Base-by-base conservation (phyloP, 768 basidiomycete genomes). In the Boletus patriciae region DNA sequence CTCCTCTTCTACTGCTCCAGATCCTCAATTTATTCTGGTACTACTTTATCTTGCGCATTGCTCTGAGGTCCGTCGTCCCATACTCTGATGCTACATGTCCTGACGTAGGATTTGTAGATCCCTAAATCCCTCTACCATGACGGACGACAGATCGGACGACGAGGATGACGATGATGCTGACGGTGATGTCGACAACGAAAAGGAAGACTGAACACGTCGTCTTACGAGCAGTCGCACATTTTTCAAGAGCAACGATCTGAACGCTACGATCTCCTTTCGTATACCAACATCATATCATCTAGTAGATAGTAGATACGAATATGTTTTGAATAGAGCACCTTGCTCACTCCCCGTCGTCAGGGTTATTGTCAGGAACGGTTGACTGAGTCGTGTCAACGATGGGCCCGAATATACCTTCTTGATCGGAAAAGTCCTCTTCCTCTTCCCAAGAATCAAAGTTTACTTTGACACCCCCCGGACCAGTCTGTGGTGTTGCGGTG, bases 21-120 rank as follows among this genome's bases (percentile, higher is more conserved):
- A 62, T 83, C 40, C 78, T 99, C 64, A 98, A 98, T 68, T 57
- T 96, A 25, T 97, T 97, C 78, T 98, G 95, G 95, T 96, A 91
- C 71, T 85, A 78, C 73, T 77, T 94, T 27, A 94, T 98, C 70
- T 72, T 82, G 69, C 85, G 92, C 52, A 88, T 96, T 50, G 77
- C 88, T 16, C 71, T 80, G 47, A 80, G 89, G 92, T 93, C 60
- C 43, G 85, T 76, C 43, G 13, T 33, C 1, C 21, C 23, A 31
- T n/a, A 16, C 29, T 25, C 3, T 13, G 18, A 16, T 54, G 27
- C 5, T 42, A 33, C 57, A 19, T n/a, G 38, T 42, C 41, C 53
- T 66, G 31, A 70, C 46, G 5, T 33, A 48, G 16, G 50, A 2
- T 13, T 42, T 13, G 16, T 57, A 92, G 90, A 45, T 84, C 84